Conservation (phyloP, 257 asterid species). For the Rauvolfia tetraphylla region DNA sequence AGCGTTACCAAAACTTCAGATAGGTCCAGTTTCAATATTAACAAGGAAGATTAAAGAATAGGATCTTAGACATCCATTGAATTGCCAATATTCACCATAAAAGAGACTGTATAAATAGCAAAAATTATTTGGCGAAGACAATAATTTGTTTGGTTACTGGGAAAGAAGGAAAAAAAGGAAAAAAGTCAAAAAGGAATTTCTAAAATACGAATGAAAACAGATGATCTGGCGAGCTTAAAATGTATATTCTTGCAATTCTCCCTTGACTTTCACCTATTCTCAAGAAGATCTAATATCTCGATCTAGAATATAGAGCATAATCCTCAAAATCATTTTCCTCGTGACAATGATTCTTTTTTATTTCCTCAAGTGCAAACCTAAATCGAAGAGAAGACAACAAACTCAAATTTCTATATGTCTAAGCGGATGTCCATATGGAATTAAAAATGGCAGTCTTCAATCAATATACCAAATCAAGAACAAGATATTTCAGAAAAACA, state of each 20-base stretch:
- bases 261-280: neutral
- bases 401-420: neutral
- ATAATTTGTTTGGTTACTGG: neutral
- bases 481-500: neutral
- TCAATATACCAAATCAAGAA: neutral
- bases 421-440: no score
- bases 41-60: no score
- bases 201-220: neutral
- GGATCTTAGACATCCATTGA: no score
- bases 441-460: neutral
- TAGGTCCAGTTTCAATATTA: no score
- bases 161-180: no score
- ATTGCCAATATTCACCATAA: no score
- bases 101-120: no score
- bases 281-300: neutral
- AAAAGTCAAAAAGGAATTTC: neutral
- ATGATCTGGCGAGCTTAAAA: neutral
- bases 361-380: neutral
- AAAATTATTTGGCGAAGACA: neutral
- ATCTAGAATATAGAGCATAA: neutral
- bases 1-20: no score
- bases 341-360: neutral
- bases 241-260: neutral
- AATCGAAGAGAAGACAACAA: neutral
- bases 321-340: neutral